A percentile compares a stretch with the other conserved stretches of the same genome.
phyloP scores from a whole-genome alignment of 1,284 basidiomycete genomes.

The Papiliotrema flavescens region DNA sequence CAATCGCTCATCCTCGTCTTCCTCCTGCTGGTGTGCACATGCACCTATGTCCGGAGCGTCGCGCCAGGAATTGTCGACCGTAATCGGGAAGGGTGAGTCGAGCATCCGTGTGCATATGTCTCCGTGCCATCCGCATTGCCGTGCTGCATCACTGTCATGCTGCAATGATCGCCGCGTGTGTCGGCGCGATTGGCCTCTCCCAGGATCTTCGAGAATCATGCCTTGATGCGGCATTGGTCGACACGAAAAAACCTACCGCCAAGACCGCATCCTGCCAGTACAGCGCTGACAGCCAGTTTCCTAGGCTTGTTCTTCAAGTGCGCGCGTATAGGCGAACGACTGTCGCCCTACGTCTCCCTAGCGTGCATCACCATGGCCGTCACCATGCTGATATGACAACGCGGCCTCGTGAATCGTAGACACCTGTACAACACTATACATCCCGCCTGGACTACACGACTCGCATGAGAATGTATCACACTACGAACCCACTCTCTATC shows the following conservation, averaged over 20 bases:
- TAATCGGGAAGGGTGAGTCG: slow-evolving; percentile 83
- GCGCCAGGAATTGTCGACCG: slow-evolving; percentile 85
- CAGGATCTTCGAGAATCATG: too few relatives aligned
- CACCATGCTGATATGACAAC: slow-evolving; percentile 53
- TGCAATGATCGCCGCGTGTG: too few relatives aligned
- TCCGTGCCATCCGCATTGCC: too few relatives aligned
- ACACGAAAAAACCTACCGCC: background rate
- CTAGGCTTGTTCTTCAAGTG: slow-evolving; percentile 89
- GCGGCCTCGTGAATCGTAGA: background rate
- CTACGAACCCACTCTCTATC: background rate
- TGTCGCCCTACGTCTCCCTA: slow-evolving; percentile 77
- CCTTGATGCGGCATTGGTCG: background rate
- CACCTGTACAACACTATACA: too few relatives aligned
- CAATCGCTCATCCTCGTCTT: slow-evolving; percentile 91
- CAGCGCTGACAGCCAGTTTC: slow-evolving; percentile 56
- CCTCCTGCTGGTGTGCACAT: slow-evolving; percentile 91
- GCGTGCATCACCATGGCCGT: slow-evolving; percentile 78
- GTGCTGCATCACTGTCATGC: too few relatives aligned
- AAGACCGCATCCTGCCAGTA: background rate
- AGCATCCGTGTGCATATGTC: too few relatives aligned
- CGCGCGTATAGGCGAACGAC: slow-evolving; percentile 80
- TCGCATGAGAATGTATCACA: background rate
- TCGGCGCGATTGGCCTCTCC: too few relatives aligned
- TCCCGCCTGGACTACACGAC: background rate
- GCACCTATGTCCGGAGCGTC: slow-evolving; percentile 88